A percentile compares a stretch with the other conserved stretches of the same genome.
phyloP scores from a whole-genome alignment of 805 yeast species.

The Gaillardinia entomophila region DNA sequence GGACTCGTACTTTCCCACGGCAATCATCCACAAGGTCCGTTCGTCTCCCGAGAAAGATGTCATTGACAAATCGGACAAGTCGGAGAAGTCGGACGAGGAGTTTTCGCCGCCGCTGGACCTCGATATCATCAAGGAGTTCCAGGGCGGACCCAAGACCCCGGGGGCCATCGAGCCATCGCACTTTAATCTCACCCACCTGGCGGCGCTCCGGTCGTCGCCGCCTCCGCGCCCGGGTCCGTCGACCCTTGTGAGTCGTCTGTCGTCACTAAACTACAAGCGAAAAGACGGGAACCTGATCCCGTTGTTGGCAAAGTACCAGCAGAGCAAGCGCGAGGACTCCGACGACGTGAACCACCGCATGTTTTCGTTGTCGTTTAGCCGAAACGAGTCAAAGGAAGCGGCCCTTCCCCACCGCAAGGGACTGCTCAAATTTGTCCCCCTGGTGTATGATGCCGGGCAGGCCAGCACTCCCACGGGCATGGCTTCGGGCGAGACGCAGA shows the following conservation, averaged over 20 bases:
- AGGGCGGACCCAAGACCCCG: background rate
- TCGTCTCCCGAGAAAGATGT: background rate
- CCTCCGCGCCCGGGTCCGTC: background rate
- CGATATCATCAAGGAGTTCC: slow-evolving; percentile 14
- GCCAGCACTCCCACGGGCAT: background rate
- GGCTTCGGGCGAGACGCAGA: background rate
- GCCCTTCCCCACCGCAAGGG: slow-evolving; percentile 9
- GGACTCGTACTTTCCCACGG: slow-evolving; percentile 24
- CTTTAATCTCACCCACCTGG: background rate
- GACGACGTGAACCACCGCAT: slow-evolving; percentile 5
- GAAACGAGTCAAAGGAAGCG: background rate
- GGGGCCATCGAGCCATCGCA: background rate
- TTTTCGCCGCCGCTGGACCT: slow-evolving; percentile 7
- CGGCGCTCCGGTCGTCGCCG: no score
- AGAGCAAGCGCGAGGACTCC: slow-evolving; percentile 9
- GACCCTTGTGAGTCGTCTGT: no score
- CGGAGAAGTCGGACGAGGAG: background rate
- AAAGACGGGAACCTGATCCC: slow-evolving; percentile 7
- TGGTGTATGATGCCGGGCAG: slow-evolving; percentile 6
- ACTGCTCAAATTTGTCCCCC: slow-evolving; percentile 27
- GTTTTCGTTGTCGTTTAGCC: slow-evolving; percentile 13
- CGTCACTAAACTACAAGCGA: slow-evolving; percentile 17
- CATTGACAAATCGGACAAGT: no score
- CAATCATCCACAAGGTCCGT: background rate
- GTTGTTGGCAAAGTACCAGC: slow-evolving; percentile 12